Evolutionary conservation across 768 basidiomycete genomes (phyloP).

Genomic region (Cystobasidium ongulense): DNA sequence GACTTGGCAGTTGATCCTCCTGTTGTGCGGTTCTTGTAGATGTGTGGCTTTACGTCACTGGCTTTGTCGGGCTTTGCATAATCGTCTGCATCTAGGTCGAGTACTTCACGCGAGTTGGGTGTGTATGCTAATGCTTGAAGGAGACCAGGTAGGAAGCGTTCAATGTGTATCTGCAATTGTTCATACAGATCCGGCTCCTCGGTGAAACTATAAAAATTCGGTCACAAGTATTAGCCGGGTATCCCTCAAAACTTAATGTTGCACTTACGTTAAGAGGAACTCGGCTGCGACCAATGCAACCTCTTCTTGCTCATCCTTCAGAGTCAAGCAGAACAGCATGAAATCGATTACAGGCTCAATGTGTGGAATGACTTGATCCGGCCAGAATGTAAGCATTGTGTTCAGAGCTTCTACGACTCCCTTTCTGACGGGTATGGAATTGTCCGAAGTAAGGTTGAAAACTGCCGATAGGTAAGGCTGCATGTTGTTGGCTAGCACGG

Average conservation of each 20-base stretch:
- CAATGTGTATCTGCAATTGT: constrained; percentile 73
- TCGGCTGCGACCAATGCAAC: constrained; percentile 14
- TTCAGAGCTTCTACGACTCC: constrained; percentile 94
- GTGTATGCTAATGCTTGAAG: constrained; percentile 88
- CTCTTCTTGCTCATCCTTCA: constrained; percentile 18
- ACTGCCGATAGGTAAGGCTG: constrained; percentile 85
- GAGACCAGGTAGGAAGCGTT: constrained; percentile 84
- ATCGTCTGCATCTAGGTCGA: constrained; percentile 65
- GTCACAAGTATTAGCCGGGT: background rate
- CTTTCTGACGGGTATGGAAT: constrained; percentile 79
- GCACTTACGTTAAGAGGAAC: constrained; percentile 13
- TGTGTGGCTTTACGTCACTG: constrained; percentile 88
- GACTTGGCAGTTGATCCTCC: constrained; percentile 46
- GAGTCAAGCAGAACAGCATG: constrained; percentile 92
- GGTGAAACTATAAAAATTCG: constrained; percentile 60
- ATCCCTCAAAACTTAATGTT: too few relatives aligned
- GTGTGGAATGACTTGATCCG: constrained; percentile 94
- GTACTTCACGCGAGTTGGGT: constrained; percentile 90
- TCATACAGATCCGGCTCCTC: constrained; percentile 81
- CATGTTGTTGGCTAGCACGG: constrained; percentile 84
- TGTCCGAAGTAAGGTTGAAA: constrained; percentile 89
- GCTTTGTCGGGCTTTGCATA: constrained; percentile 76
- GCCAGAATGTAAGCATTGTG: constrained; percentile 81
- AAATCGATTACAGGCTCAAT: constrained; percentile 92
- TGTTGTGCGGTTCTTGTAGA: constrained; percentile 71